Evolutionary conservation across 306 rosid genomes (phyloP), one percentile per base, ranked within the genome.

Genomic region (Sicyos edulis): DNA sequence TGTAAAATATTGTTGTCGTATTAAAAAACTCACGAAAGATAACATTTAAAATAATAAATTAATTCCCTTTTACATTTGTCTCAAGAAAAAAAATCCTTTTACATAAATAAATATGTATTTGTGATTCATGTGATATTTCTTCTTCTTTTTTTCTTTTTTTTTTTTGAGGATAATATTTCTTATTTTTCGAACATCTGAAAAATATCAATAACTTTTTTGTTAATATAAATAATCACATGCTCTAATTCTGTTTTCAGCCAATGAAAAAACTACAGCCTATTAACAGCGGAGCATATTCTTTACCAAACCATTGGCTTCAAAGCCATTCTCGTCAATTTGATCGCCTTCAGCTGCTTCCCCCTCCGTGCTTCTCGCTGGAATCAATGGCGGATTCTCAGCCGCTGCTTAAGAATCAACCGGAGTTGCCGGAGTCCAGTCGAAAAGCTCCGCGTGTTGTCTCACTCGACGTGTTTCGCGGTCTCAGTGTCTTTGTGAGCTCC

Each of bases 391-490:
- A 83, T 52, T 80, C 74, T 44, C 79, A 49, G 55, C 85, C 83
- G 32, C 75, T 85, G 11, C 76, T 75, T 67, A 52, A 58, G 74
- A 70, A 50, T 32, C 71, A 50, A 10, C 75, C 74, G 45, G 82
- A 78, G 8, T 69, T 75, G 21, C 82, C 77, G 6, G 22, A 1
- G 42, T 11, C 75, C 42, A 47, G 0, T 50, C 10, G 49, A 72
- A 84, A 68, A 70, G 66, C 84, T 59, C 71, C 86, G 19, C 86
- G 98, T 42, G 83, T 92, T 72, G 88, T 85, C 72, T 92, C 98
- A 20, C 79, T 92, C 50, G 98, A 92, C 26, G 96, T 90, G 84
- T 90, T 92, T 79, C 96, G 98, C 15, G 98, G 98, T 66, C 92
- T 92, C 83, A 86, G 90, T 73, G 96, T 92, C 78, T 82, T 92